Conservation (phyloP, 257 asterid genomes). For the Ophiorrhiza pumila region DNA sequence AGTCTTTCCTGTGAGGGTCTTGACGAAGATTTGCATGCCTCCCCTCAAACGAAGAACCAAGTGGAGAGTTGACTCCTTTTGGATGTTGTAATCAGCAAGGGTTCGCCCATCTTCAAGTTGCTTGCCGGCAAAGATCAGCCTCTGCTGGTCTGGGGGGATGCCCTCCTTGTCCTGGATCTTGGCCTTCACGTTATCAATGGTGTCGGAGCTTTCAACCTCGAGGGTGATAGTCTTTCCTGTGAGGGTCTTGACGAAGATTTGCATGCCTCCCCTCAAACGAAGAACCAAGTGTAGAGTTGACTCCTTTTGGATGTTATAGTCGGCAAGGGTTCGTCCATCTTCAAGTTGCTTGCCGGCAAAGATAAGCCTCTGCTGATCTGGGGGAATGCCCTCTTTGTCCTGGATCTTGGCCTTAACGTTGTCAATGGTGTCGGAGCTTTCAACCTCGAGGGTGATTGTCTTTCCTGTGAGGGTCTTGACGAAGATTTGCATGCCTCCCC, state of each 20-base stretch:
- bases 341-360: conserved; percentile 18
- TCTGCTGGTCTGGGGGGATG: conserved; percentile 40
- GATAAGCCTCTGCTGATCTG: conserved; percentile 24
- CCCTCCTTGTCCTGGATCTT: conserved; percentile 44
- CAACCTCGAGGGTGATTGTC: conserved; percentile 45
- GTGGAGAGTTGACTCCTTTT: conserved; percentile 40
- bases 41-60: conserved; percentile 39
- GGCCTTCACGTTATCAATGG: conserved; percentile 36
- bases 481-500: too few relatives aligned
- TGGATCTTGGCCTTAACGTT: conserved; percentile 40
- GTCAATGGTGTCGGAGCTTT: conserved; percentile 44
- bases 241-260: conserved; percentile 37
- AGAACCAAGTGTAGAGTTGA: conserved; percentile 20
- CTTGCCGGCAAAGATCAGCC: conserved; percentile 35
- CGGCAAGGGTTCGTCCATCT: conserved; percentile 17
- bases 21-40: conserved; percentile 43
- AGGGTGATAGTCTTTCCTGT: conserved; percentile 39
- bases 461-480: too few relatives aligned
- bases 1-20: conserved; percentile 41
- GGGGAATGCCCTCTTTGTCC: conserved; percentile 22
- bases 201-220: conserved; percentile 36
- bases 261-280: conserved; percentile 29
- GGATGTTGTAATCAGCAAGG: conserved; percentile 36
- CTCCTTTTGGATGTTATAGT: conserved; percentile 23
- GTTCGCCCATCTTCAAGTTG: conserved; percentile 38